These are phyloP conservation scores for Besnoitia besnoiti DNA, from an alignment of 169 alveolate genomes.

Conservation along the genomic window DNA sequence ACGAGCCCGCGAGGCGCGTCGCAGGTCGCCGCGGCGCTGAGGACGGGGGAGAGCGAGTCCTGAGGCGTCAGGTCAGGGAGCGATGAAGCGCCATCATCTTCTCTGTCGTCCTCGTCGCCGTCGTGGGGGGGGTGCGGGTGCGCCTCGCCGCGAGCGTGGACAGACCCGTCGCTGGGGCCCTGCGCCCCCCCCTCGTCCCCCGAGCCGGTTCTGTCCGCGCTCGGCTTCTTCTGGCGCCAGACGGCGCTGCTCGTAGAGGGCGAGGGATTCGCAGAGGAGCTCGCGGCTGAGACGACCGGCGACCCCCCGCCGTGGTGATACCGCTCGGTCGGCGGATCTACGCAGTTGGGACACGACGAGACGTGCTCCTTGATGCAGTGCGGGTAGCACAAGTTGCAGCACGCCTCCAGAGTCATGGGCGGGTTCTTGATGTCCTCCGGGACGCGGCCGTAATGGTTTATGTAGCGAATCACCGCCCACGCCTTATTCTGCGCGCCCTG, in stretches of 20 bases:
- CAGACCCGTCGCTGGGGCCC: not conserved
- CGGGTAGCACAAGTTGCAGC: conserved; percentile 51
- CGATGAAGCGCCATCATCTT: not conserved
- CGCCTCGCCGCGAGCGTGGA: not conserved
- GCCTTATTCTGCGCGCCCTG: conserved; percentile 52
- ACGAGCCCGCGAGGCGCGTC: not conserved
- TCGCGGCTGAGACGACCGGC: not conserved
- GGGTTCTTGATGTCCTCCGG: conserved; percentile 62
- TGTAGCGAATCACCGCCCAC: conserved; percentile 58
- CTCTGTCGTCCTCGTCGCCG: not conserved
- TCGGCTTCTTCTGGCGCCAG: not conserved
- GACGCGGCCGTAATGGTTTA: conserved; percentile 50
- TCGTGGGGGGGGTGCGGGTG: conserved; percentile 10
- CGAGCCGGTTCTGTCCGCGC: not conserved
- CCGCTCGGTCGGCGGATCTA: conserved; percentile 50
- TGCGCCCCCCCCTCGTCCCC: not conserved
- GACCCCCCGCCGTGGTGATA: not conserved
- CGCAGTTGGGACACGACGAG: conserved; percentile 26
- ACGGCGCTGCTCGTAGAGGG: not conserved
- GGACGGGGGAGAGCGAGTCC: not conserved
- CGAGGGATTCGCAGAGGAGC: not conserved
- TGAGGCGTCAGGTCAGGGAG: not conserved
- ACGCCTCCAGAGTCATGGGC: conserved; percentile 44
- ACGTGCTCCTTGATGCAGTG: conserved; percentile 57
- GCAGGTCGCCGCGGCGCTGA: not conserved